Base-by-base conservation (phyloP, 2,329 filamentous ascomycete species). In the Salinomyces thailandicus region DNA sequence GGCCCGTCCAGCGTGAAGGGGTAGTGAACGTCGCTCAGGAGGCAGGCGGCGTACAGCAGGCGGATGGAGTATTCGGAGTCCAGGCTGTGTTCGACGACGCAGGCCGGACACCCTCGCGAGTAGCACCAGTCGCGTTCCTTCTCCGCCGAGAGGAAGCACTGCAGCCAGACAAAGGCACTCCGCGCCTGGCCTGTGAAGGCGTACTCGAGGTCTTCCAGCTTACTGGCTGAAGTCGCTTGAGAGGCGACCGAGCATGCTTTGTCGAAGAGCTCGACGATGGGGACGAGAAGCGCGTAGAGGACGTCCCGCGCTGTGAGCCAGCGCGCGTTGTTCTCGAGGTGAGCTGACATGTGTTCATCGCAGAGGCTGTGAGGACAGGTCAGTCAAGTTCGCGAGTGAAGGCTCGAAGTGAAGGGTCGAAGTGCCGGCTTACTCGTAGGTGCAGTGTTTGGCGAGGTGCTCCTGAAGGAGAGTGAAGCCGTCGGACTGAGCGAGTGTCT, bases 301-400 rank as follows among this genome's bases (percentile, higher is more conserved):
- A 76, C 66, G 42, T 76, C 72, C 49, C 73, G 71, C 45, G 75
- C 71, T 14, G 75, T 61, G 11, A 71, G 55, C 61, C 63, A 69
- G 37, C 57, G 57, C 27, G 61, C 54, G 20, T 55, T 50, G 14
- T 59, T 51, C 13, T 58, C 48, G 2, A 38, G 14, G 18, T 57
- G 50, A 37, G 54, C 56, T 35, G 51, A 44, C 7, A 50, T 41
- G 43, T 71, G 67, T 11, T 54, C 39, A 19, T 53, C 38, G 55
- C 67, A 71, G 42, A 69, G 66, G 39, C 65, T 68, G 45, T 20
- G 14, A 67, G 67, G n/a, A 38, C 30, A 37, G n/a, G n/a, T n/a
- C n/a, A n/a, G 19, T 16, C n/a, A n/a, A n/a, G n/a, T 28, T n/a
- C 20, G 19, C 27, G 15, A 2, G n/a, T n/a, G n/a, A n/a, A n/a